Evolutionary conservation across 2,329 filamentous ascomycete genomes (phyloP), one percentile per base, ranked within the genome.

Genomic region (Diaporthe longicolla): DNA sequence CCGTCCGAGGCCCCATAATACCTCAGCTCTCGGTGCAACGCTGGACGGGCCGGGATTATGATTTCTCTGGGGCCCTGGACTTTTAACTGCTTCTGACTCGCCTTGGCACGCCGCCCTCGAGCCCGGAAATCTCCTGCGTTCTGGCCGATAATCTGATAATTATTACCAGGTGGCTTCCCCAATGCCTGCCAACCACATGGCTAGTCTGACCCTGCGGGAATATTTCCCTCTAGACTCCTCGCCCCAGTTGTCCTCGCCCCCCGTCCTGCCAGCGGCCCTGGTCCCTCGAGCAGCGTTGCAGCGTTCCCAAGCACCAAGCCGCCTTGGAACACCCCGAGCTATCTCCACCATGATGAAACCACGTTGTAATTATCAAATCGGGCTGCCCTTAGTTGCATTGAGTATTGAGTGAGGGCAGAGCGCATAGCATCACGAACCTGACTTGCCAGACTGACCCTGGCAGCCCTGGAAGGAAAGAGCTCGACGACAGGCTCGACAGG

Each of bases 261-360:
- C 40, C 40, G 15, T 17, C 40, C 40, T 43, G 40, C 35, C 35
- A 13, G 40, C 40, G 19, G 40, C 40, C 40, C 40, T 43, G 40
- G 40, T 43, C 40, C 40, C 40, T 43, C 40, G 40, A 43, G 40
- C 40, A 43, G 26, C 26, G 40, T 32, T 37, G 55, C 57, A 37
- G 48, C 48, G 48, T 50, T 37, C 61, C 45, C 61, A 43, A 32
- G n/a, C n/a, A n/a, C n/a, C n/a, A n/a, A 37, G 29, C 63, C 50
- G 45, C 63, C 45, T 66, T 52, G 63, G 45, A 66, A 66, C 63
- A 66, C 63, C 63, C 63, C 63, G 63, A 52, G 32, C 63, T 66
- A 52, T 66, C 66, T 70, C 66, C 66, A 70, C 66, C 66, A 57
- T 32, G 66, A 55, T 70, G 66, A 70, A 70, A 70, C 66, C 50